phyloP scores from a whole-genome alignment of 257 asterid species.

The Verbena officinalis region DNA sequence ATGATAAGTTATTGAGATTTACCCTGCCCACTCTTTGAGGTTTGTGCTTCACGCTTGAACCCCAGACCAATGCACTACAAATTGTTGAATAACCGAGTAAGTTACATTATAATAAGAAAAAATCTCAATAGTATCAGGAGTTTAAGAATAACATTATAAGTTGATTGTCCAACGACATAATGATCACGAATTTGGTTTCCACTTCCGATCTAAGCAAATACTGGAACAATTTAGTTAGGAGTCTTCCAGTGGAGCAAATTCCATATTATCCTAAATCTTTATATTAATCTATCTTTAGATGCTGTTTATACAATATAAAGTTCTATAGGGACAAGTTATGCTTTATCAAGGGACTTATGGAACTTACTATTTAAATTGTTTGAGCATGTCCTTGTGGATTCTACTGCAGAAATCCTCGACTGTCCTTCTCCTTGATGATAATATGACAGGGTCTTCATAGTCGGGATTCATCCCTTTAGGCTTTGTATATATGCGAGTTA shows the following conservation, averaged over 20 bases:
- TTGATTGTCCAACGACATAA: neutral
- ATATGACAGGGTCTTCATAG: slow-evolving; percentile 93
- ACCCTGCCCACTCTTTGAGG: slow-evolving; percentile 99
- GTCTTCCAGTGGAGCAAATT: neutral
- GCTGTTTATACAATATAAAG: neutral
- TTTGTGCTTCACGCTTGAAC: slow-evolving; percentile 97
- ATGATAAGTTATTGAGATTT: slow-evolving; percentile 13
- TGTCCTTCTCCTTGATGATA: slow-evolving; percentile 86
- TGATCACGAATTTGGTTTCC: neutral
- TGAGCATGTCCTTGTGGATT: slow-evolving; percentile 97
- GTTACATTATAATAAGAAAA: neutral
- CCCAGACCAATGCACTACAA: slow-evolving; percentile 96
- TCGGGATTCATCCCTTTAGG: slow-evolving; percentile 99
- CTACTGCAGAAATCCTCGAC: slow-evolving; percentile 88
- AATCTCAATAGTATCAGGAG: neutral
- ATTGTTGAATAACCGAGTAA: slow-evolving; percentile 1
- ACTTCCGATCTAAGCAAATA: neutral
- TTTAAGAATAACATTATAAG: neutral
- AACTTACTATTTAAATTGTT: slow-evolving; percentile 91
- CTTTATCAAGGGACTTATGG: neutral
- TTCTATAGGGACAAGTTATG: neutral
- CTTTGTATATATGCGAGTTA: slow-evolving; percentile 97
- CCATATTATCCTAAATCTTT: neutral
- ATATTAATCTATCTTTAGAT: neutral
- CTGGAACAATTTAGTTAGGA: neutral